Conservation (phyloP, 495 filamentous ascomycete species). For the Xylaria acuta region DNA sequence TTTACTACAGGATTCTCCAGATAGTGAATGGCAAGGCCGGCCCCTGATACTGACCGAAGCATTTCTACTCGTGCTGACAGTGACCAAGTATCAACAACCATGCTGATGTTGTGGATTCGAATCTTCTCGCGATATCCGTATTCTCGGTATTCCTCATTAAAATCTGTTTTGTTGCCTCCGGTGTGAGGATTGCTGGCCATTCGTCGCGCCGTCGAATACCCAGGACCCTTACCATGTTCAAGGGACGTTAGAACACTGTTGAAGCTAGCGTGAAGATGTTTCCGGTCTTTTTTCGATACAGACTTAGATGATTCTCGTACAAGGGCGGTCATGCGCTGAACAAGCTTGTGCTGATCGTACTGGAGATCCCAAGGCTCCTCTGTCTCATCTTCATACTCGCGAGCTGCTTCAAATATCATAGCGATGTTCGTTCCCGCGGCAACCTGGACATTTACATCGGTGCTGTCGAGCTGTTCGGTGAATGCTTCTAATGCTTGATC, state of each 20-base stretch:
- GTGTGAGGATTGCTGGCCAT: slow-evolving; percentile 47
- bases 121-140: slow-evolving; percentile 82
- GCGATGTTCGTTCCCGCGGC: slow-evolving; percentile 91
- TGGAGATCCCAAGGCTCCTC: slow-evolving; percentile 56
- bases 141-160: slow-evolving; percentile 72
- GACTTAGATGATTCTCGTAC: slow-evolving; percentile 68
- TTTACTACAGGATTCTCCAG: slow-evolving; percentile 80
- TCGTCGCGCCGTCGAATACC: slow-evolving; percentile 53
- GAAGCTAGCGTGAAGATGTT: slow-evolving; percentile 78
- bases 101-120: slow-evolving; percentile 71
- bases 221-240: slow-evolving; percentile 64
- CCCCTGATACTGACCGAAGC: slow-evolving; percentile 76
- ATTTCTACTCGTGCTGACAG: slow-evolving; percentile 79
- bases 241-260: slow-evolving; percentile 83
- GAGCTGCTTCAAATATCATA: slow-evolving; percentile 82
- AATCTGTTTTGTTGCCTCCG: slow-evolving; percentile 65
- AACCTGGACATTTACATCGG: slow-evolving; percentile 77
- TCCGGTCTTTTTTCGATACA: slow-evolving; percentile 80
- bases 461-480: slow-evolving; percentile 85
- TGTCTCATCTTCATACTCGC: slow-evolving; percentile 67
- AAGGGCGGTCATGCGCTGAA: slow-evolving; percentile 60
- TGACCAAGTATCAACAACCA: slow-evolving; percentile 91
- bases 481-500: slow-evolving; percentile 83
- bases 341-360: slow-evolving; percentile 62
- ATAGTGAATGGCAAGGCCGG: slow-evolving; percentile 83